These are phyloP conservation scores for Acanthamoeba triangularis DNA, from an alignment of 208 protist genomes.

Conservation along the genomic window DNA sequence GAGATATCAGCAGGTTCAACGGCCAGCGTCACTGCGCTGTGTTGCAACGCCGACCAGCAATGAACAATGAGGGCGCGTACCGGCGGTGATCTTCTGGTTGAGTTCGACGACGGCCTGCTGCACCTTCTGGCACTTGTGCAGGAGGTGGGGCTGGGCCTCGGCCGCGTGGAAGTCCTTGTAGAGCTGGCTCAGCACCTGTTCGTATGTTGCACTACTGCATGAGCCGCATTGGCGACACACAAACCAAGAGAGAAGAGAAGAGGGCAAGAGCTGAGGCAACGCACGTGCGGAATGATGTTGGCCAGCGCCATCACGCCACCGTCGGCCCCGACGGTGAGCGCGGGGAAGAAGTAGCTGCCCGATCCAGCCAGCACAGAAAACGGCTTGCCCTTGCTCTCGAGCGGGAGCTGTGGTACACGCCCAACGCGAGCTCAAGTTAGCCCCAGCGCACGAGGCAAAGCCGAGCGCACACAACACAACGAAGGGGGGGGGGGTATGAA, in stretches of 20 bases:
- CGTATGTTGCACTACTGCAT: no score
- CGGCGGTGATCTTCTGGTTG: slow-evolving; percentile 41
- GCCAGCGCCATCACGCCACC: slow-evolving; percentile 70
- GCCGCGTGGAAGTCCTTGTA: slow-evolving; percentile 7
- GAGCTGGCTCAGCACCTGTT: slow-evolving; percentile 25
- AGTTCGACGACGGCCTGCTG: slow-evolving; percentile 46
- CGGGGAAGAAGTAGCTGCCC: slow-evolving; percentile 51
- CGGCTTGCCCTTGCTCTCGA: not conserved
- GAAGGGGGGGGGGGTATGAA: not conserved
- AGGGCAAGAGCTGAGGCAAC: not conserved
- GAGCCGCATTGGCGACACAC: not conserved
- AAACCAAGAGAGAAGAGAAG: not conserved
- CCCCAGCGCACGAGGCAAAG: not conserved
- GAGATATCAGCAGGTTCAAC: not conserved
- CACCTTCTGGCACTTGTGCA: slow-evolving; percentile 30
- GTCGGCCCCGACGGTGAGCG: slow-evolving; percentile 46
- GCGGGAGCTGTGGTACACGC: not conserved
- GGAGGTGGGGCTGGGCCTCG: not conserved
- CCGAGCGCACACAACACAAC: not conserved
- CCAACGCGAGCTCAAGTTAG: no score
- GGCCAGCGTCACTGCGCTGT: not conserved
- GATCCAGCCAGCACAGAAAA: slow-evolving; percentile 59
- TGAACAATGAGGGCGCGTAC: not conserved
- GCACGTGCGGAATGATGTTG: slow-evolving; percentile 40
- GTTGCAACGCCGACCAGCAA: no score